Evolutionary conservation across 2,329 filamentous ascomycete species (phyloP).

Genomic region (Pseudogymnoascus sp.): DNA sequence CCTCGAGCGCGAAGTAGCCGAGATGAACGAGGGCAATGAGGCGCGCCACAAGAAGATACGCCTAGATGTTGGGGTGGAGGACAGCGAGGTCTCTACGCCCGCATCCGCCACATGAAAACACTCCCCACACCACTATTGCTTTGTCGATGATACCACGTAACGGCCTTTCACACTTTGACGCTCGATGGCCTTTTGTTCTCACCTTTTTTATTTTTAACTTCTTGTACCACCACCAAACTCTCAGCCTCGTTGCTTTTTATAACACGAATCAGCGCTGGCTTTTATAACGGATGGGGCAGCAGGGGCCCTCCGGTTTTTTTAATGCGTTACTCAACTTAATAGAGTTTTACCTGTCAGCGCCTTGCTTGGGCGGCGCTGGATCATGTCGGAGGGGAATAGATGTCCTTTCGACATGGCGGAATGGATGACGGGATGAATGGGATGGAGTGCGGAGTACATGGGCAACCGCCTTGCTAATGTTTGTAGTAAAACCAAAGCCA

Average conservation of each 20-base stretch:
- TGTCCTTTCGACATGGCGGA: conserved; percentile 5
- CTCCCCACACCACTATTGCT: conserved; percentile 2
- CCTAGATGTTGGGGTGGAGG: conserved; percentile 38
- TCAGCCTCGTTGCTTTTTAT: not conserved
- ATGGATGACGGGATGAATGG: conserved; percentile 8
- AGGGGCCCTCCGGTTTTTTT: conserved; percentile 5
- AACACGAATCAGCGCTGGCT: not conserved
- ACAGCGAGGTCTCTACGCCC: conserved; percentile 22
- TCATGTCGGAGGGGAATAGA: conserved; percentile 5
- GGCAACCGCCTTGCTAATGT: conserved; percentile 9
- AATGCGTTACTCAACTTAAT: conserved; percentile 2
- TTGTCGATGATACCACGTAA: conserved; percentile 12
- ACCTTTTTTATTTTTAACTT: not conserved
- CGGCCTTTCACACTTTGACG: conserved; percentile 7
- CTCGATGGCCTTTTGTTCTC: conserved; percentile 1
- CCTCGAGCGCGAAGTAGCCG: conserved; percentile 50
- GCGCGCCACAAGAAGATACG: conserved; percentile 49
- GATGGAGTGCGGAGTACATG: conserved; percentile 7
- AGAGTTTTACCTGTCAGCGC: conserved; percentile 7
- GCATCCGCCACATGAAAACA: conserved; percentile 10
- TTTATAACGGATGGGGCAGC: conserved; percentile 3
- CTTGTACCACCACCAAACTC: conserved; percentile 9
- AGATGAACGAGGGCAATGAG: conserved; percentile 37
- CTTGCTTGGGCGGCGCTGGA: conserved; percentile 7
- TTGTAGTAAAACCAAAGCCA: conserved; percentile 7